Conservation (phyloP, 345 rosid species). For the Turnera subulata region DNA sequence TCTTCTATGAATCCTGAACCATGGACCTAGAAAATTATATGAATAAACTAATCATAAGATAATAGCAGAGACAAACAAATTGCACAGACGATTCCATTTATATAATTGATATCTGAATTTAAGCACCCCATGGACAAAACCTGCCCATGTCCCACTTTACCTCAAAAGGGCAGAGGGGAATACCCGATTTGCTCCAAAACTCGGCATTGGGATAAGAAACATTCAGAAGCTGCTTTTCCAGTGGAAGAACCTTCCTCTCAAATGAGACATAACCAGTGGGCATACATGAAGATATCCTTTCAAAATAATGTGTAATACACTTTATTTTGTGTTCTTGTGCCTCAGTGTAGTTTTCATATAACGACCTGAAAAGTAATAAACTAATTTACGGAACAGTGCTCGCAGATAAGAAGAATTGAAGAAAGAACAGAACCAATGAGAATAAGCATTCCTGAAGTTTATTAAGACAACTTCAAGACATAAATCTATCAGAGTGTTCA, state of each 20-base stretch:
- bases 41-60: neutral
- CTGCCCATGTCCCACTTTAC: conserved; percentile 29
- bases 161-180: conserved; percentile 68
- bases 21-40: conserved; percentile 38
- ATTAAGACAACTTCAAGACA: too few species aligned
- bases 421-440: too few species aligned
- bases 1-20: conserved; percentile 73
- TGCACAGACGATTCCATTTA: too few species aligned
- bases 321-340: conserved; percentile 70
- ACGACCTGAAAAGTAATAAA: conserved; percentile 47
- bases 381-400: conserved; percentile 3
- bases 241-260: conserved; percentile 76
- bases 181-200: conserved; percentile 64
- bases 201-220: conserved; percentile 46
- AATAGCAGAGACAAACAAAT: conserved; percentile 8
- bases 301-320: conserved; percentile 77
- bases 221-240: conserved; percentile 20
- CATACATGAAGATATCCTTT: conserved; percentile 53
- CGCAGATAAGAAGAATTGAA: too few species aligned
- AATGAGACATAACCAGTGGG: conserved; percentile 73
- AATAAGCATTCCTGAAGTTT: too few species aligned
- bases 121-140: neutral
- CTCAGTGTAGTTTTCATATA: conserved; percentile 56
- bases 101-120: conserved; percentile 2
- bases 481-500: too few species aligned